Base-by-base conservation (phyloP, 805 yeast genomes). In the Metschnikowia anglica region DNA sequence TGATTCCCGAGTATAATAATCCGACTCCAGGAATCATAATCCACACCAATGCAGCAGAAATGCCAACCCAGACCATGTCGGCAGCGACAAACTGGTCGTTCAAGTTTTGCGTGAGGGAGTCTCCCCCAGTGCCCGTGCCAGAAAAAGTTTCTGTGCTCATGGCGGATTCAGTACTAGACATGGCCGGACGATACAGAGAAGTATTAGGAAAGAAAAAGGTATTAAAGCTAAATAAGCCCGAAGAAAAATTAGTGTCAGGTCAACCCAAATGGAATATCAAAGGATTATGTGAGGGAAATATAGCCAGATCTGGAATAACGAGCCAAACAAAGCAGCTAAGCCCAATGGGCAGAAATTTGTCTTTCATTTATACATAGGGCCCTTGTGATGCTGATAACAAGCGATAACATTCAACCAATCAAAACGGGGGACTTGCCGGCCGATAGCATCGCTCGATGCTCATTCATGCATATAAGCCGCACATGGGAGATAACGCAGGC, bases 21-120 rank as follows among this genome's bases (percentile, higher is more conserved):
- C 98, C 99, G 40, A 93, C 83, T 49, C 99, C 99, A 27, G 98
- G 97, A 55, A 89, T 78, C 97, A 91, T 93, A 56, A 91, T 80
- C 89, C 95, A 90, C 48, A 91, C 98, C 45, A 93, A 74, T 17
- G 79, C 82, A 7, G 81, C 82, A n/a, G 88, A 75, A 5, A 79
- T 75, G 62, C 83, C 88, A 43, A 88, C 76, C 95, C 95, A 89
- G 4, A 80, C 88, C 87, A 85, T 83, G 61, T 88, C 87, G 37
- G 84, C 95, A 33, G 70, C 69, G 48, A 83, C 85, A 59, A 75
- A 89, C 56, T 77, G 83, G 8, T 70, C 68, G 61, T 88, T 88
- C 56, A 89, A 72, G 64, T 90, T 85, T 19, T 76, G 76, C 15
- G 79, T 77, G 62, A 87, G 70, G 26, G 88, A 79, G 68, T 88